Evolutionary conservation across 2,329 filamentous ascomycete genomes (phyloP), one percentile per base, ranked within the genome.

Genomic region (Cercospora brassicicola): DNA sequence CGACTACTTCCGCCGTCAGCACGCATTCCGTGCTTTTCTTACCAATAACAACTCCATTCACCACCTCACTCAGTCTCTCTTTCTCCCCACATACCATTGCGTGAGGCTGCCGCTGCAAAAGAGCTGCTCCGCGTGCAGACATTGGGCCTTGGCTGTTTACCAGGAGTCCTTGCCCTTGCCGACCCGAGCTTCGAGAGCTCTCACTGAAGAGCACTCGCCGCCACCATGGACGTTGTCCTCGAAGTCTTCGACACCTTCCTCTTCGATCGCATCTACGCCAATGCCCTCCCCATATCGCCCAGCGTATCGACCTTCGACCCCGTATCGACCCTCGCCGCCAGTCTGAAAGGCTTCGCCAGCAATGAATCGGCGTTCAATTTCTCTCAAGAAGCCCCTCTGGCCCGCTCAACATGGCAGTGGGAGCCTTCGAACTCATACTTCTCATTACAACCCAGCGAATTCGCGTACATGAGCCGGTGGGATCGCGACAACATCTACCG

Each of bases 171-270:
- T 51, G 51, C 39, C 48, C 26, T 62, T 59, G 11, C 48, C 23
- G 56, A 56, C 33, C 30, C 55, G 62, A 68, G 57, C 66, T 65
- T 61, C 33, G 45, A 28, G 30, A 63, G 61, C 59, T 55, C 55
- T 36, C 36, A 2, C 13, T 15, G 56, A 33, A 36, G 26, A 31
- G 39, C 39, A 60, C 8, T 20, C 51, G 36, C 66, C 68, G 64
- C 72, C 82, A 84, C 78, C 80, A 97, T 98, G 94, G 94, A 98
- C 85, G 88, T 97, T 82, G 88, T 95, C 56, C 90, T 97, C 73
- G 94, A 97, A 81, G 75, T 94, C 68, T 86, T 88, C 81, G 94
- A 98, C 82, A 92, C 90, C 75, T 92, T 90, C 76, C 76, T 94
- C 71, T 90, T 91, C 80, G 94, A 98, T 82, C 87, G 90, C 73